Base-by-base conservation (phyloP, 345 rosid genomes). In the Trapa incisa region DNA sequence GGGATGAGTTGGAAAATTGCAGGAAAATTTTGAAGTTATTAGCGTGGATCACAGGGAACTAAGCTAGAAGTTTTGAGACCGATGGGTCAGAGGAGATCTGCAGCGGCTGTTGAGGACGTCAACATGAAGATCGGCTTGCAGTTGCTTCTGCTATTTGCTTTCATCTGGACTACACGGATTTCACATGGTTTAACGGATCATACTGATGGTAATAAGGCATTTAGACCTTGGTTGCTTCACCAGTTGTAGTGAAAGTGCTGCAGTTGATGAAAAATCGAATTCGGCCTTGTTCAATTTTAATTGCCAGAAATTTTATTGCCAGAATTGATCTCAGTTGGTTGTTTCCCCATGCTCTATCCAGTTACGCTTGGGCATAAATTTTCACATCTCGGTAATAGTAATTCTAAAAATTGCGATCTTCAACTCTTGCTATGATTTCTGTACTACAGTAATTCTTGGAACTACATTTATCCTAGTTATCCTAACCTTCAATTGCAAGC, bases 151-250 rank as follows among this genome's bases (percentile, higher is more conserved):
- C 82, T 80, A 67, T 74, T 87, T 77, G 54, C 81, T 53, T 79
- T 86, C 82, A 78, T 94, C 80, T 89, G 68, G 75, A 71, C 68
- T 65, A 79, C 87, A 6, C 74, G 79, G 63, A 41, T 41, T 36
- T 80, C 77, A 79, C 96, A 9, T 75, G 66, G 82, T 70, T 78
- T 54, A 72, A 93, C 98, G 68, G 84, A 80, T 78, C 88, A 89
- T 64, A 67, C 22, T 61, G 98, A 93, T 76, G 98, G 98, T 88
- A 80, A 84, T 56, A 60, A 65, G 47, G 36, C 16, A 39, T 66
- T 48, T 62, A 47, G 39, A 61, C 36, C 56, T 70, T 62, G 29
- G 22, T 36, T 3, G 47, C 16, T 67, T 6, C n/a, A 10, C 35
- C 6, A 0, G 38, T 22, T 41, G 29, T 64, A 56, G 39, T 11